Evolutionary conservation across 768 basidiomycete species (phyloP).

Genomic region (Pseudohyphozyma bogoriensis): DNA sequence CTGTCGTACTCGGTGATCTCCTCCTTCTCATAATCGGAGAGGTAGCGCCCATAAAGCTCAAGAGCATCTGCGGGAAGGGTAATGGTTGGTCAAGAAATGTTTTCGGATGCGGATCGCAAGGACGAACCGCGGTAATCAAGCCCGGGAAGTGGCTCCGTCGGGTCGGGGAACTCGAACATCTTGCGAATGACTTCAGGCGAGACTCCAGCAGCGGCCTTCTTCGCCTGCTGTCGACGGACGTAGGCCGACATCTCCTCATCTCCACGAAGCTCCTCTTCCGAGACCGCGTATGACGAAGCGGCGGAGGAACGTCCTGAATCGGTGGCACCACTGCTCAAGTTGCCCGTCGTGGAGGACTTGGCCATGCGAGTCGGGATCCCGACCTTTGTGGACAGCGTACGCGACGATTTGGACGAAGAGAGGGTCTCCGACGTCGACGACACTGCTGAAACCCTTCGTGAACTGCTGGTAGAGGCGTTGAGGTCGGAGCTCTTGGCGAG

Average conservation of each 20-base stretch:
- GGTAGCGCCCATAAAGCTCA: constrained; percentile 46
- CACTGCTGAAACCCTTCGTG: constrained; percentile 8
- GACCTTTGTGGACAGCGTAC: constrained; percentile 45
- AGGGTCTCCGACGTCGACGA: not conserved
- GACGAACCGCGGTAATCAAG: constrained; percentile 60
- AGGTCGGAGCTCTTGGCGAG: not conserved
- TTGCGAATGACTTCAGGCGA: constrained; percentile 79
- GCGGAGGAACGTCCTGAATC: constrained; percentile 81
- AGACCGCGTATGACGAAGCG: constrained; percentile 46
- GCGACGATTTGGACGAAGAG: constrained; percentile 8
- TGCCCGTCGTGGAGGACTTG: constrained; percentile 22
- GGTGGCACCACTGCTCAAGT: constrained; percentile 54
- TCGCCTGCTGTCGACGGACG: constrained; percentile 77
- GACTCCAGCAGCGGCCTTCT: constrained; percentile 71
- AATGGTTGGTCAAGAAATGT: not conserved
- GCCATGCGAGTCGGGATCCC: constrained; percentile 47
- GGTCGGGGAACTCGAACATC: constrained; percentile 85
- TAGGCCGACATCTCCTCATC: constrained; percentile 98
- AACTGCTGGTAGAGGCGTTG: not conserved
- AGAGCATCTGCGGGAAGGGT: constrained; percentile 35
- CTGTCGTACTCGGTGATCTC: constrained; percentile 80
- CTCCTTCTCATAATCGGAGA: constrained; percentile 80
- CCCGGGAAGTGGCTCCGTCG: constrained; percentile 57
- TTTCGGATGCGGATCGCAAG: not conserved
- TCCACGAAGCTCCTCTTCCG: constrained; percentile 76